Conservation (phyloP, 495 filamentous ascomycete genomes). For the Lineolata rhizophorae region DNA sequence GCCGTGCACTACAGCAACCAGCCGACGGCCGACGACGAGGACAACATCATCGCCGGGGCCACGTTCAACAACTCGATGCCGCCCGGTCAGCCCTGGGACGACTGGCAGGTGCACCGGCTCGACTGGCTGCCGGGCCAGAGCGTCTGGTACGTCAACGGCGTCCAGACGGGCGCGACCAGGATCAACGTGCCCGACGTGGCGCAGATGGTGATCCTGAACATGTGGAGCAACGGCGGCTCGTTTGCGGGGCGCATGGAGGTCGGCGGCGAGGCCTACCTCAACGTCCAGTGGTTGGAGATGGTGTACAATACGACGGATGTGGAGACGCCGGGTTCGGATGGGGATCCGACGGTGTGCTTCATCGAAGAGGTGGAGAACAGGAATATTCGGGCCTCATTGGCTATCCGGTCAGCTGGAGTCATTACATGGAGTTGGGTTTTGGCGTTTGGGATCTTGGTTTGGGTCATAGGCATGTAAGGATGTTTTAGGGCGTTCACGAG, state of each 20-base stretch:
- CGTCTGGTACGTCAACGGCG: slow-evolving; percentile 46
- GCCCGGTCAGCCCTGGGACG: slow-evolving; percentile 33
- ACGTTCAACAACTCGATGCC: slow-evolving; percentile 22
- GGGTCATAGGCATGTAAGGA: too few relatives aligned
- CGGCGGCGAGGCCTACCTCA: slow-evolving; percentile 34
- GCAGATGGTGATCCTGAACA: slow-evolving; percentile 41
- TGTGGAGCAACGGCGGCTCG: slow-evolving; percentile 53
- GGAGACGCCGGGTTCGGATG: slow-evolving; percentile 3
- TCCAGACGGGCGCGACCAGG: slow-evolving; percentile 30
- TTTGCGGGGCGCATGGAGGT: slow-evolving; percentile 55
- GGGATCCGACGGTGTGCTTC: too few relatives aligned
- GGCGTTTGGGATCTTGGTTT: too few relatives aligned
- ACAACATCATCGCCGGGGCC: slow-evolving; percentile 23
- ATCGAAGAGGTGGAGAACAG: too few relatives aligned
- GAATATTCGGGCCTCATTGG: too few relatives aligned
- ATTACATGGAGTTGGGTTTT: too few relatives aligned
- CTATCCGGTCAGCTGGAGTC: too few relatives aligned
- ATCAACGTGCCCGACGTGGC: slow-evolving; percentile 39
- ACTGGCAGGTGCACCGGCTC: slow-evolving; percentile 49
- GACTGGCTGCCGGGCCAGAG: slow-evolving; percentile 42
- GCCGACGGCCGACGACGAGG: slow-evolving; percentile 21
- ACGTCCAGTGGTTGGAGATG: slow-evolving; percentile 55
- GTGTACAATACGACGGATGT: slow-evolving; percentile 35
- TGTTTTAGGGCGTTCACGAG: too few relatives aligned
- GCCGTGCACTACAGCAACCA: slow-evolving; percentile 53